A percentile compares a stretch with the other conserved stretches of the same genome.
Conservation (phyloP, 805 yeast species). For the Sugiyamaella marilandica region DNA sequence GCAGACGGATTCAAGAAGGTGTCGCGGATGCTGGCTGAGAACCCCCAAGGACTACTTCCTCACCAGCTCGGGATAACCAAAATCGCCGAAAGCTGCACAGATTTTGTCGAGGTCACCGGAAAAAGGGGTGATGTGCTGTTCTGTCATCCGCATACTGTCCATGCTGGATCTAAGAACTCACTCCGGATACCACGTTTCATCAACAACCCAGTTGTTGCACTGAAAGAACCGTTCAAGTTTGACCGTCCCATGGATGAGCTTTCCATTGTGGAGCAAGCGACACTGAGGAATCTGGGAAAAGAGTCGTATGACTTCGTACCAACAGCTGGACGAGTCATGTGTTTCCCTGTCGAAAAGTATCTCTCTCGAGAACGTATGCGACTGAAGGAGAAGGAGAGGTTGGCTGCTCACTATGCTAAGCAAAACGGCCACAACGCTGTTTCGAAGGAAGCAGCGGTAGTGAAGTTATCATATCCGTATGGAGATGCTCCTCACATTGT, state of each 20-base stretch:
- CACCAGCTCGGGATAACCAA: background rate
- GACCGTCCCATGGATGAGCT: conserved; percentile 2
- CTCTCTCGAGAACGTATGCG: background rate
- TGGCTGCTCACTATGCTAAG: conserved; percentile 2
- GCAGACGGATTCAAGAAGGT: conserved; percentile 3
- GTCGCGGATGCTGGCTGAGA: background rate
- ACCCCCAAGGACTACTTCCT: conserved; percentile 4
- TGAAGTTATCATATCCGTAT: conserved; percentile 2
- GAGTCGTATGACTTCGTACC: background rate
- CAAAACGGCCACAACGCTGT: background rate
- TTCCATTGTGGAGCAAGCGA: background rate
- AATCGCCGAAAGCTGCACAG: background rate
- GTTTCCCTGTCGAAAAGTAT: conserved; percentile 6
- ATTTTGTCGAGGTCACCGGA: background rate
- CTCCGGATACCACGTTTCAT: conserved; percentile 6
- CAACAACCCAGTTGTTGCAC: conserved; percentile 2
- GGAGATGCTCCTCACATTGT: conserved; percentile 4
- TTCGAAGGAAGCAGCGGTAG: background rate
- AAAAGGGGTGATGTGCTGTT: conserved; percentile 3
- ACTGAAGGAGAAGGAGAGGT: background rate
- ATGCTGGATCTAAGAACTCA: conserved; percentile 5
- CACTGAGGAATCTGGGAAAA: background rate
- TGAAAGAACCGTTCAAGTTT: conserved; percentile 6
- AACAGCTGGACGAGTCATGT: background rate
- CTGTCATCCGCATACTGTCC: conserved; percentile 4